phyloP scores from a whole-genome alignment of 768 basidiomycete species.

The Plicaturopsis crispa region DNA sequence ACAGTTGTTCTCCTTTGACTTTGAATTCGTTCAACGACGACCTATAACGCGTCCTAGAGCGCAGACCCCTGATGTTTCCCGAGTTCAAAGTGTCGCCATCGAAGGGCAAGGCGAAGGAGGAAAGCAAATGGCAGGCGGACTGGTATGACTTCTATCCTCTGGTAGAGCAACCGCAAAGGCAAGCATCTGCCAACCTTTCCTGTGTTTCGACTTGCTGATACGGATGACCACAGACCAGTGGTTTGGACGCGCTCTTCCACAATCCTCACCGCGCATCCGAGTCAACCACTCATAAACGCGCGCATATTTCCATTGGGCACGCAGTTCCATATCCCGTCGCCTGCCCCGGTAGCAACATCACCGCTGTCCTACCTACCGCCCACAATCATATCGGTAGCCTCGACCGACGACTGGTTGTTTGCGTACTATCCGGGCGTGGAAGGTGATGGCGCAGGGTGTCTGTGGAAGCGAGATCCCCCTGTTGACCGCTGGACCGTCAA shows the following conservation, averaged over 20 bases:
- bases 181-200: conserved; percentile 9
- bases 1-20: too few relatives aligned
- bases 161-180: conserved; percentile 47
- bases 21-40: too few relatives aligned
- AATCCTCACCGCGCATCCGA: conserved; percentile 62
- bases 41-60: too few relatives aligned
- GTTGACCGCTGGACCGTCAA: conserved; percentile 56
- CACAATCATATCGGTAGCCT: conserved; percentile 50
- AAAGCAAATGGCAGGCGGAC: conserved; percentile 47
- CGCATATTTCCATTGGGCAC: conserved; percentile 66
- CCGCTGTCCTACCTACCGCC: conserved; percentile 52
- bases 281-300: conserved; percentile 49
- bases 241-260: conserved; percentile 66
- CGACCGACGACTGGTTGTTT: conserved; percentile 58
- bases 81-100: conserved; percentile 27
- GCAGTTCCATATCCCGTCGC: conserved; percentile 52
- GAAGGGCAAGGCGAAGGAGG: conserved; percentile 49
- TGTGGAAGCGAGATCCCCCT: conserved; percentile 55
- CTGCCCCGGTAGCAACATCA: conserved; percentile 37
- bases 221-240: conserved; percentile 41
- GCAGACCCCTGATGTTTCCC: conserved; percentile 9
- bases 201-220: conserved; percentile 8
- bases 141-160: conserved; percentile 75
- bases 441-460: conserved; percentile 50
- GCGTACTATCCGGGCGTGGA: conserved; percentile 64